Evolutionary conservation across 2,329 filamentous ascomycete genomes (phyloP).

Genomic region (Ascochyta lentis): DNA sequence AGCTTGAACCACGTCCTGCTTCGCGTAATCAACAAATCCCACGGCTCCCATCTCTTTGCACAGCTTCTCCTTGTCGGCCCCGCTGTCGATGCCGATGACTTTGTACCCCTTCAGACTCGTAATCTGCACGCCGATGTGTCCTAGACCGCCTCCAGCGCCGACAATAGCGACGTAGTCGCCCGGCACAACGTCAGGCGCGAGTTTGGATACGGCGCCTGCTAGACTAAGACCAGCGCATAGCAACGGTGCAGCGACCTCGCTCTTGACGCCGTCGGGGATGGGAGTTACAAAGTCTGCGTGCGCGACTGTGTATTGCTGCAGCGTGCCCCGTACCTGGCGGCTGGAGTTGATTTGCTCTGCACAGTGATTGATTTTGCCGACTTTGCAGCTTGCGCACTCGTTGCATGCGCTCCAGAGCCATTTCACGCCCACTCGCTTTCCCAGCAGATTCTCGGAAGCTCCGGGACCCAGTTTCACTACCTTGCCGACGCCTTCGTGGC

Average conservation of each 20-base stretch:
- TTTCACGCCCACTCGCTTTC: conserved; percentile 53
- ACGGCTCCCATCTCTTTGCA: conserved; percentile 73
- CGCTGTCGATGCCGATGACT: conserved; percentile 82
- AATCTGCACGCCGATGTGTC: conserved; percentile 81
- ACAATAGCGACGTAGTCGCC: conserved; percentile 83
- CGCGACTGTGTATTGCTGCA: conserved; percentile 47
- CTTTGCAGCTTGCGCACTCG: conserved; percentile 46
- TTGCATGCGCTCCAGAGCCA: conserved; percentile 56
- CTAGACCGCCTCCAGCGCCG: conserved; percentile 83
- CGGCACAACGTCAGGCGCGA: conserved; percentile 73
- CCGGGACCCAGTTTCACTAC: conserved; percentile 48
- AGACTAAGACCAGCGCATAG: conserved; percentile 59
- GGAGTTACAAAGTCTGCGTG: conserved; percentile 41
- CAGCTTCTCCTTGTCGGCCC: conserved; percentile 77
- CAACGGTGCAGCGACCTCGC: conserved; percentile 46
- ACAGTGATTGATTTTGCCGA: conserved; percentile 52
- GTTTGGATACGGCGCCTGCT: conserved; percentile 85
- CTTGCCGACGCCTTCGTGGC: conserved; percentile 56
- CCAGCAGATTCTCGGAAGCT: conserved; percentile 37
- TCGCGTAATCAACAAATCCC: conserved; percentile 80
- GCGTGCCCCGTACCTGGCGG: conserved; percentile 44
- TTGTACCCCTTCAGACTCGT: conserved; percentile 82
- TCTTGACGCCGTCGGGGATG: conserved; percentile 47
- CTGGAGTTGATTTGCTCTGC: conserved; percentile 52
- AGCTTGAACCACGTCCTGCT: conserved; percentile 50